These are phyloP conservation scores for Aspergillus ellipticus DNA, from an alignment of 495 filamentous ascomycete species.

Conservation along the genomic window DNA sequence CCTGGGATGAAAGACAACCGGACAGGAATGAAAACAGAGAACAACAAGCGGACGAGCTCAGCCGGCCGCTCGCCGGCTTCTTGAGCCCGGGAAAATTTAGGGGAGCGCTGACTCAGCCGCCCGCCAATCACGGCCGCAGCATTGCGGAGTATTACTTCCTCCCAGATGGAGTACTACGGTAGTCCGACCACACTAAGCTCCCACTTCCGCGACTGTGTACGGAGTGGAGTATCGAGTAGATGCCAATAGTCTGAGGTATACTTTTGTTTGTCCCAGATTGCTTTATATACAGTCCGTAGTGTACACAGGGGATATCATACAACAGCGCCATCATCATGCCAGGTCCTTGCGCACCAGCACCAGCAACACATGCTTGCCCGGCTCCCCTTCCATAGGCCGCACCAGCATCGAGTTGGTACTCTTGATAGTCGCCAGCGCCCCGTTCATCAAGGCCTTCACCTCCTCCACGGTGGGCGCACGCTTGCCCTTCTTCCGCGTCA, in stretches of 20 bases:
- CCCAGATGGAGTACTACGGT: too few species aligned
- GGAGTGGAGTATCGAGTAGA: too few species aligned
- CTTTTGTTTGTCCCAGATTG: too few species aligned
- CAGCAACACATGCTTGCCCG: slow-evolving; percentile 36
- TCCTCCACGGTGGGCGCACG: slow-evolving; percentile 39
- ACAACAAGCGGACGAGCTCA: slow-evolving; percentile 20
- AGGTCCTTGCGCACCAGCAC: slow-evolving; percentile 34
- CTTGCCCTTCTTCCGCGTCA: slow-evolving; percentile 49
- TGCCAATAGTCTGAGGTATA: too few species aligned
- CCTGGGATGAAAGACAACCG: slow-evolving; percentile 30
- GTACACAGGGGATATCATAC: not conserved
- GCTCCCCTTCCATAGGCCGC: slow-evolving; percentile 42
- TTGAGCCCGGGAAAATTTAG: slow-evolving; percentile 41
- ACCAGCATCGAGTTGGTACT: slow-evolving; percentile 35
- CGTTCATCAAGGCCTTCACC: slow-evolving; percentile 39
- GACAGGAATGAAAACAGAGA: slow-evolving; percentile 29
- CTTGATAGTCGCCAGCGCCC: slow-evolving; percentile 31
- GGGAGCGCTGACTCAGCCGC: slow-evolving; percentile 39
- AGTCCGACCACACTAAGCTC: too few species aligned
- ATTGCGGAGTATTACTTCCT: too few species aligned
- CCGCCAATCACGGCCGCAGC: slow-evolving; percentile 33
- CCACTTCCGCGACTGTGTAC: too few species aligned
- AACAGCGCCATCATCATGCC: not conserved
- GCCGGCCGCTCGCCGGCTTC: slow-evolving; percentile 4
- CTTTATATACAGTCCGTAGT: too few species aligned